Evolutionary conservation across 208 protist species (phyloP).

Genomic region (Leishmania turanica): DNA sequence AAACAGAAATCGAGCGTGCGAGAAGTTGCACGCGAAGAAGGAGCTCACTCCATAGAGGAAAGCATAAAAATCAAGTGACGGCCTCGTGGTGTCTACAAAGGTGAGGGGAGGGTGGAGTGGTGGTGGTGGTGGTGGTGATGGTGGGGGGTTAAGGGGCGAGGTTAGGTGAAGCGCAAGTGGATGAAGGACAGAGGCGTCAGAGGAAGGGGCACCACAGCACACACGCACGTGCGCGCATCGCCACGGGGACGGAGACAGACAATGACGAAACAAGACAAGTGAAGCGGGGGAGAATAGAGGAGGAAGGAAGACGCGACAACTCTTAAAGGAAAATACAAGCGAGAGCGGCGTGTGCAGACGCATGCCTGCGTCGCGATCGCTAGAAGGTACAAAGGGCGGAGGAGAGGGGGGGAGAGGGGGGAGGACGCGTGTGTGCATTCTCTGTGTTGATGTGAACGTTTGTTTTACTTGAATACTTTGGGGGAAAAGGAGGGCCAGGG

Average conservation of each 20-base stretch:
- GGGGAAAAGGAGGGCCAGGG: neutral
- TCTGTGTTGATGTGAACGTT: neutral
- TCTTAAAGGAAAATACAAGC: neutral
- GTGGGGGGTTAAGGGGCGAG: no score
- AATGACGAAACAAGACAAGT: neutral
- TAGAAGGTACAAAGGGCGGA: neutral
- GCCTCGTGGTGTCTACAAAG: neutral
- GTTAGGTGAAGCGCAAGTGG: neutral
- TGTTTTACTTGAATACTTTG: neutral
- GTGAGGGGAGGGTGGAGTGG: neutral
- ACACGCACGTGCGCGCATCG: neutral
- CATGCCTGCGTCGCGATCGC: neutral
- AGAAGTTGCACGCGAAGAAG: neutral
- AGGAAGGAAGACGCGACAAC: neutral
- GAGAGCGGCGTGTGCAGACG: neutral
- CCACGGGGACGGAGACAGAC: neutral
- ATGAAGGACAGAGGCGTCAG: neutral
- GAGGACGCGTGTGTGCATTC: neutral
- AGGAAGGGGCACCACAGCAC: neutral
- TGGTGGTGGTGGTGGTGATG: no score
- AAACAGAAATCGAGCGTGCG: neutral
- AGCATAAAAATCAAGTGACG: neutral
- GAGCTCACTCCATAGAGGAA: neutral
- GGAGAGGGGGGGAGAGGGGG: neutral
- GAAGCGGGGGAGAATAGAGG: neutral